Evolutionary conservation across 345 rosid genomes (phyloP).

Genomic region (Theobroma cacao): DNA sequence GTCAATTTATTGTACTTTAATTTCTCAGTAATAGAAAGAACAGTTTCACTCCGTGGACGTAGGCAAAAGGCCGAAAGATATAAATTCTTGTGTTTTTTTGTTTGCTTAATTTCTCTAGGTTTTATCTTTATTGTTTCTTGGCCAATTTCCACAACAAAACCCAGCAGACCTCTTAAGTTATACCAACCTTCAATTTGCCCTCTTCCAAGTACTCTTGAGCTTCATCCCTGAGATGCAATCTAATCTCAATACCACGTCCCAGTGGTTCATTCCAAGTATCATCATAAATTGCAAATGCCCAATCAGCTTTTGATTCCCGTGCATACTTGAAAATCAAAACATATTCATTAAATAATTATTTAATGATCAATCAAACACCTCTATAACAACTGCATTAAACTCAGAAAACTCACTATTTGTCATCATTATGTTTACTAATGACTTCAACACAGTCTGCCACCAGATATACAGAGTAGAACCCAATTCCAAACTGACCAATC

Average conservation of each 20-base stretch:
- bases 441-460: constrained; percentile 98
- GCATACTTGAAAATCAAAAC: constrained; percentile 52
- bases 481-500: constrained; percentile 99
- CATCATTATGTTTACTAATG: constrained; percentile 92
- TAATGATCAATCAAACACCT: constrained; percentile 1
- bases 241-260: constrained; percentile 97
- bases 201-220: constrained; percentile 96
- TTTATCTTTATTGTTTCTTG: too few species aligned
- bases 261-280: constrained; percentile 97
- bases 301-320: constrained; percentile 99
- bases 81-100: too few species aligned
- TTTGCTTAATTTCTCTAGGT: too few species aligned
- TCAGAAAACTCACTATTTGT: constrained; percentile 61
- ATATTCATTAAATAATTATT: constrained; percentile 10
- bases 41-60: too few species aligned
- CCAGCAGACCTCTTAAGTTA: background rate
- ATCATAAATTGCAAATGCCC: constrained; percentile 95
- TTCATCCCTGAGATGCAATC: constrained; percentile 91
- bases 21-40: too few species aligned
- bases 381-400: background rate
- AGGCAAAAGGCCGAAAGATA: too few species aligned
- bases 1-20: too few species aligned
- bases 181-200: constrained; percentile 79
- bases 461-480: constrained; percentile 95
- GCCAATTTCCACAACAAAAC: too few species aligned